phyloP scores from a whole-genome alignment of 2,329 filamentous ascomycete genomes.

The Septoria linicola region DNA sequence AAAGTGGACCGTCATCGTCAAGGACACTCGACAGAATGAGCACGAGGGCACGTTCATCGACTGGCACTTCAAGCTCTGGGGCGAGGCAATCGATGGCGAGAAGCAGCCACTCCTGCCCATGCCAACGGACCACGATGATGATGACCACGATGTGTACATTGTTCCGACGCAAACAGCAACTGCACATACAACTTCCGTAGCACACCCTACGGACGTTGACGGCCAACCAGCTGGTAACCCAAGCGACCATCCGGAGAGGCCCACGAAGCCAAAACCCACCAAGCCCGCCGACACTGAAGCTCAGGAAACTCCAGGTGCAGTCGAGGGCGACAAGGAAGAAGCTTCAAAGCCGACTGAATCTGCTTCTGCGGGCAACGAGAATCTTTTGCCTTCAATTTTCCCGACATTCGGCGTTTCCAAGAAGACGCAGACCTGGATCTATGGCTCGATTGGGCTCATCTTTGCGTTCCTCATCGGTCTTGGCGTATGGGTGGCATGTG shows the following conservation, averaged over 20 bases:
- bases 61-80: slow-evolving; percentile 94
- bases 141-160: slow-evolving; percentile 70
- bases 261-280: slow-evolving; percentile 51
- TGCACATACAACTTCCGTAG: slow-evolving; percentile 60
- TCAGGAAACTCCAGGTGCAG: slow-evolving; percentile 39
- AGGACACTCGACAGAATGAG: slow-evolving; percentile 77
- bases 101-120: slow-evolving; percentile 75
- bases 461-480: slow-evolving; percentile 77
- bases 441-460: slow-evolving; percentile 80
- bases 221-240: slow-evolving; percentile 47
- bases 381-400: slow-evolving; percentile 78
- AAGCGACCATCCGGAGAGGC: slow-evolving; percentile 51
- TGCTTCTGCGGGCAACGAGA: slow-evolving; percentile 44
- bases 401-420: slow-evolving; percentile 88
- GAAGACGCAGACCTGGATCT: slow-evolving; percentile 90
- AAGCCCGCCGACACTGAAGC: slow-evolving; percentile 35
- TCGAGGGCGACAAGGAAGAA: slow-evolving; percentile 33
- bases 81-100: slow-evolving; percentile 74
- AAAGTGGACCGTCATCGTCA: slow-evolving; percentile 87
- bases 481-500: slow-evolving; percentile 70
- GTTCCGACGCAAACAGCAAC: slow-evolving; percentile 52
- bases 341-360: slow-evolving; percentile 26
- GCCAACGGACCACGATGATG: slow-evolving; percentile 79
- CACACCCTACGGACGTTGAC: slow-evolving; percentile 46
- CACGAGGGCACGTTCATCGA: slow-evolving; percentile 77